phyloP scores from a whole-genome alignment of 495 filamentous ascomycete genomes.

The Ramalina peruviana region DNA sequence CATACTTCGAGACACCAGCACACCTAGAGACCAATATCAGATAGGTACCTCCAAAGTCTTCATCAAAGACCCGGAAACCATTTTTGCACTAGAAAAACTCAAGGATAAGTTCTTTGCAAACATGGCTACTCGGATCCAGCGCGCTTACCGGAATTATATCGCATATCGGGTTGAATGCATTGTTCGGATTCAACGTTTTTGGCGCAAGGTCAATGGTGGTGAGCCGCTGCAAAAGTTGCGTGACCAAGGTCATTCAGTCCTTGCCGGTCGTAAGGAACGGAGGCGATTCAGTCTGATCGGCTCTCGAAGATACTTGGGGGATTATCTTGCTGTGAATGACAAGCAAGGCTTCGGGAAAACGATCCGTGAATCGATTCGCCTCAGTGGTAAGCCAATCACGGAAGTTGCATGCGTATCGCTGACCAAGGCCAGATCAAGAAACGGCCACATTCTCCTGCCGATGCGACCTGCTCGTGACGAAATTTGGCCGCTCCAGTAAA shows the following conservation, averaged over 20 bases:
- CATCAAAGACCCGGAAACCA: constrained; percentile 94
- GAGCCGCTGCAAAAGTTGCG: constrained; percentile 75
- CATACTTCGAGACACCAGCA: constrained; percentile 90
- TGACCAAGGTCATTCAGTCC: constrained; percentile 76
- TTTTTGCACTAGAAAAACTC: constrained; percentile 97
- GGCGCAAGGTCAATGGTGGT: constrained; percentile 80
- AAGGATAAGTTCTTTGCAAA: constrained; percentile 97
- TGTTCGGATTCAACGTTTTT: constrained; percentile 85
- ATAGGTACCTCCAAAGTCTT: constrained; percentile 96
- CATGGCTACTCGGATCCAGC: constrained; percentile 95
- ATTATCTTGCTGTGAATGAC: constrained; percentile 82
- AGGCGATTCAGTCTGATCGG: constrained; percentile 81
- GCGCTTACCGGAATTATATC: constrained; percentile 92
- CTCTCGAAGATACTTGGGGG: constrained; percentile 82
- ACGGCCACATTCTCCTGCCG: constrained; percentile 77
- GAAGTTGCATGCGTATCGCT: not conserved
- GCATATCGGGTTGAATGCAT: constrained; percentile 86
- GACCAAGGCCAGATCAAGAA: constrained; percentile 41
- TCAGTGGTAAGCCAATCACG: constrained; percentile 29
- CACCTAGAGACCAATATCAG: constrained; percentile 90
- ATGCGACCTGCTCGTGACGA: constrained; percentile 75
- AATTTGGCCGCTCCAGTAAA: constrained; percentile 92
- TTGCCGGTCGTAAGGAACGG: constrained; percentile 78
- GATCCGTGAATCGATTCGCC: constrained; percentile 56
- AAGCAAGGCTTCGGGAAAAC: constrained; percentile 68